Conservation (phyloP, 768 basidiomycete species). For the Termitomyces sp. region DNA sequence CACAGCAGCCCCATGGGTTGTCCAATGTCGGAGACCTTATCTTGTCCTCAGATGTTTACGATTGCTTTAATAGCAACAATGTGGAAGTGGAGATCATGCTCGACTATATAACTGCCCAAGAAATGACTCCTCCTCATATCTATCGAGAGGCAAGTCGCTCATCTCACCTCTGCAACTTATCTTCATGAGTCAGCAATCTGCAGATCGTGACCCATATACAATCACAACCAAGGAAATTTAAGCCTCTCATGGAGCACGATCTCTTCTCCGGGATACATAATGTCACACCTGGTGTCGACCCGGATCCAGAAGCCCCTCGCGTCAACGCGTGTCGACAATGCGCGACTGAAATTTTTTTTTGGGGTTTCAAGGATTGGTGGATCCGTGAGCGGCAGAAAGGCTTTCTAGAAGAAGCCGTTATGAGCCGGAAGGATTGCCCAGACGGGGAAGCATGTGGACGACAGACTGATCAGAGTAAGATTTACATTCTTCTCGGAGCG, state of each 20-base stretch:
- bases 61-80: constrained; percentile 73
- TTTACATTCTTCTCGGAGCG: neutral
- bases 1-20: constrained; percentile 69
- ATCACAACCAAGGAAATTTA: constrained; percentile 59
- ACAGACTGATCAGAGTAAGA: constrained; percentile 67
- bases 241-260: constrained; percentile 63
- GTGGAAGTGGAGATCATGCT: constrained; percentile 84
- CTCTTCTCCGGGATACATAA: constrained; percentile 68
- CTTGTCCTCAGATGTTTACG: constrained; percentile 73
- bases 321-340: constrained; percentile 66
- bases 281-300: constrained; percentile 51
- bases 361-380: constrained; percentile 83
- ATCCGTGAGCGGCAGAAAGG: constrained; percentile 72
- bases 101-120: constrained; percentile 66
- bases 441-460: constrained; percentile 54
- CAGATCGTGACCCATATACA: constrained; percentile 64
- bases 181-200: neutral
- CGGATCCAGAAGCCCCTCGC: constrained; percentile 55
- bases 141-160: constrained; percentile 65
- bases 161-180: neutral
- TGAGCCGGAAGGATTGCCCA: constrained; percentile 63
- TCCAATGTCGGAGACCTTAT: constrained; percentile 71
- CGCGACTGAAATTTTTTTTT: constrained; percentile 70
- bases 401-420: constrained; percentile 50
- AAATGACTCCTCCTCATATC: constrained; percentile 64